phyloP scores from a whole-genome alignment of 208 protist genomes.

The Crithidia bombi region DNA sequence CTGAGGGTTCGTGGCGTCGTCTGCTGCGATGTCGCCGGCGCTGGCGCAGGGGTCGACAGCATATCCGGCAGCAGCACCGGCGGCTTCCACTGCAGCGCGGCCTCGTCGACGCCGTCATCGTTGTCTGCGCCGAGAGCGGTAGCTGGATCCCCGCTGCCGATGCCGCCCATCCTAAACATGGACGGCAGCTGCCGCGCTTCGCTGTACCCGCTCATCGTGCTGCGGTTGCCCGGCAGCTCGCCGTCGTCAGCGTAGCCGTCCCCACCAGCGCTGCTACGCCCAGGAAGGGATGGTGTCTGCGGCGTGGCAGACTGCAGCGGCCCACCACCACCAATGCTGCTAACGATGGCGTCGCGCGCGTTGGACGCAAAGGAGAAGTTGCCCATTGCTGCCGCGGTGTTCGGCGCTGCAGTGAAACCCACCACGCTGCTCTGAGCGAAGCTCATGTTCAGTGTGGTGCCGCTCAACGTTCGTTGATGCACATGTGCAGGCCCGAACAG shows the following conservation, averaged over 20 bases:
- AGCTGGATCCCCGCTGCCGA: neutral
- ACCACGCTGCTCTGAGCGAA: slow-evolving; percentile 13
- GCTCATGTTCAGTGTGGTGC: slow-evolving; percentile 23
- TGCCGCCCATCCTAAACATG: neutral
- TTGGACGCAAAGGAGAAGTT: slow-evolving; percentile 23
- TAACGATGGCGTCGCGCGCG: slow-evolving; percentile 3
- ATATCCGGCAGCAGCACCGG: slow-evolving; percentile 38
- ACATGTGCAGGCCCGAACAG: neutral
- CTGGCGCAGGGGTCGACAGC: neutral
- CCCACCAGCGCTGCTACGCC: slow-evolving; percentile 14
- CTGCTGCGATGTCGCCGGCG: slow-evolving; percentile 1
- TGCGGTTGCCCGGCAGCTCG: slow-evolving; percentile 6
- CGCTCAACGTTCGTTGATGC: slow-evolving; percentile 1
- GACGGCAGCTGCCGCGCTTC: slow-evolving; percentile 1
- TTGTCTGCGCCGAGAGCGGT: neutral
- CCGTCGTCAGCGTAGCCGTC: slow-evolving; percentile 22
- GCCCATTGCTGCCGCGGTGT: slow-evolving; percentile 1
- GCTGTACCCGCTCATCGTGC: neutral
- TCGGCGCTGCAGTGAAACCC: too few relatives aligned
- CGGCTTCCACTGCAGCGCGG: slow-evolving; percentile 27
- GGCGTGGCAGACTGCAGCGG: neutral
- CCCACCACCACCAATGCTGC: slow-evolving; percentile 1
- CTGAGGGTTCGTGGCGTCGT: neutral
- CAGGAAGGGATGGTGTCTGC: slow-evolving; percentile 5
- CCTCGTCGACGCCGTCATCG: slow-evolving; percentile 1